These are phyloP conservation scores for Senecio squalidus DNA, from an alignment of 140 eudicot genomes.

Conservation along the genomic window DNA sequence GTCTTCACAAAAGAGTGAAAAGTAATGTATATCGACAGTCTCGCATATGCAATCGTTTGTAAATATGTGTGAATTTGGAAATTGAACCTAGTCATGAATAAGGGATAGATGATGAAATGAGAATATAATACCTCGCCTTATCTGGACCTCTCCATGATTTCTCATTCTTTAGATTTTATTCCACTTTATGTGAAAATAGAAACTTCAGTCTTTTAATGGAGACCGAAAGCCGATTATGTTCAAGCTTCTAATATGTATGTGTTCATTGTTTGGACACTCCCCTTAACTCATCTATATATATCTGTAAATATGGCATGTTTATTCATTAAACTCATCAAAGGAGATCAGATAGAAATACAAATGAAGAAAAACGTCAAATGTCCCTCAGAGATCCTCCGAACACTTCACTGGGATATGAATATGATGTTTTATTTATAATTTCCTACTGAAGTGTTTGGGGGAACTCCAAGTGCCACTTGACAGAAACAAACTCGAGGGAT, in stretches of 20 bases:
- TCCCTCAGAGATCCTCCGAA: slow-evolving; percentile 11
- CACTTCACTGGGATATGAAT: slow-evolving; percentile 20
- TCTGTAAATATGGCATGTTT: too few species aligned
- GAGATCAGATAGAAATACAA: neutral
- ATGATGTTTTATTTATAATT: too few species aligned
- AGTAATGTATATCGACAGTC: neutral
- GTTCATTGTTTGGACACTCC: neutral
- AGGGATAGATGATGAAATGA: slow-evolving; percentile 11
- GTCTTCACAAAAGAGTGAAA: too few species aligned
- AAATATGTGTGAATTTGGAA: neutral
- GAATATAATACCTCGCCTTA: too few species aligned
- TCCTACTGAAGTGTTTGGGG: too few species aligned
- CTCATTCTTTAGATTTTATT: neutral
- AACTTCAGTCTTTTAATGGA: neutral
- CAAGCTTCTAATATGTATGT: neutral
- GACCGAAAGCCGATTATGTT: slow-evolving; percentile 10
- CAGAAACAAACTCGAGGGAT: too few species aligned
- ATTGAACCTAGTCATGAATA: slow-evolving; percentile 14
- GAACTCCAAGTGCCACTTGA: too few species aligned
- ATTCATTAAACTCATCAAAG: neutral
- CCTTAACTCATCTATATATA: neutral
- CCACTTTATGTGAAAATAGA: too few species aligned
- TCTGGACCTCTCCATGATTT: neutral
- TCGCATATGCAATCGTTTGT: neutral
- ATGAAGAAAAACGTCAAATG: too few species aligned